Evolutionary conservation across 2,329 filamentous ascomycete species (phyloP).

Genomic region (Arthroderma uncinatum): DNA sequence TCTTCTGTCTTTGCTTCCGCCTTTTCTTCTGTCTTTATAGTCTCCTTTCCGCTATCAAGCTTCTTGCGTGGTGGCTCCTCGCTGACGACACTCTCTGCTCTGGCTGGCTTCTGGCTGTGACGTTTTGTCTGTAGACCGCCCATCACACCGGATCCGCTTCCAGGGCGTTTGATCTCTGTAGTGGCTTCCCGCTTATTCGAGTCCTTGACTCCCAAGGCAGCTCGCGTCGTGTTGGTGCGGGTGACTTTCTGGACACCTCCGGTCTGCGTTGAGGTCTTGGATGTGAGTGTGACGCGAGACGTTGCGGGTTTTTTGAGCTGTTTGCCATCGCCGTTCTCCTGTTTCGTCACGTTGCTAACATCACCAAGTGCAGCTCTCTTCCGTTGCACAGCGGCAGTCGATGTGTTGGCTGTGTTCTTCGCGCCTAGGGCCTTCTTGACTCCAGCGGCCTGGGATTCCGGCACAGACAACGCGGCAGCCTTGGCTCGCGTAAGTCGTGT

Average conservation of each 20-base stretch:
- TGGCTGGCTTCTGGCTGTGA: slow-evolving; percentile 44
- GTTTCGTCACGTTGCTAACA: slow-evolving; percentile 86
- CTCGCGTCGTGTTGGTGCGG: slow-evolving; percentile 49
- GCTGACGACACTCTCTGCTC: slow-evolving; percentile 49
- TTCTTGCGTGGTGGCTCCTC: slow-evolving; percentile 61
- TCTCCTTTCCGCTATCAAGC: slow-evolving; percentile 44
- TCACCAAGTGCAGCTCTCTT: slow-evolving; percentile 83
- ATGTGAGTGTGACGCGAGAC: slow-evolving; percentile 57
- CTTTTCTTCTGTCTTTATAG: slow-evolving; percentile 9
- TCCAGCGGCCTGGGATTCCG: slow-evolving; percentile 42
- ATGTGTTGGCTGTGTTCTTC: slow-evolving; percentile 50
- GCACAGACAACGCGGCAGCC: slow-evolving; percentile 54
- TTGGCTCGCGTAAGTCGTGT: slow-evolving; percentile 90
- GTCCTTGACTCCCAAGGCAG: slow-evolving; percentile 56
- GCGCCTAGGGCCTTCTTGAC: slow-evolving; percentile 55
- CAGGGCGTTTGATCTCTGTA: slow-evolving; percentile 58
- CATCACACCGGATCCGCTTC: slow-evolving; percentile 59
- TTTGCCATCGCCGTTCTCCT: slow-evolving; percentile 44
- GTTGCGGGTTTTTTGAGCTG: slow-evolving; percentile 63
- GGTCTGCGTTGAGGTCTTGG: slow-evolving; percentile 65
- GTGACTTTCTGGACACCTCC: slow-evolving; percentile 69
- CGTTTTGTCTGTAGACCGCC: slow-evolving; percentile 58
- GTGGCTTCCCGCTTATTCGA: slow-evolving; percentile 48
- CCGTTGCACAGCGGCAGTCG: slow-evolving; percentile 43
- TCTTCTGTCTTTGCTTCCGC: slow-evolving; percentile 19